Percentiles rank a stretch among this genome's conserved stretches.
Evolutionary conservation across 148 eudicot species (phyloP).

Genomic region (Polygonum maritimum): DNA sequence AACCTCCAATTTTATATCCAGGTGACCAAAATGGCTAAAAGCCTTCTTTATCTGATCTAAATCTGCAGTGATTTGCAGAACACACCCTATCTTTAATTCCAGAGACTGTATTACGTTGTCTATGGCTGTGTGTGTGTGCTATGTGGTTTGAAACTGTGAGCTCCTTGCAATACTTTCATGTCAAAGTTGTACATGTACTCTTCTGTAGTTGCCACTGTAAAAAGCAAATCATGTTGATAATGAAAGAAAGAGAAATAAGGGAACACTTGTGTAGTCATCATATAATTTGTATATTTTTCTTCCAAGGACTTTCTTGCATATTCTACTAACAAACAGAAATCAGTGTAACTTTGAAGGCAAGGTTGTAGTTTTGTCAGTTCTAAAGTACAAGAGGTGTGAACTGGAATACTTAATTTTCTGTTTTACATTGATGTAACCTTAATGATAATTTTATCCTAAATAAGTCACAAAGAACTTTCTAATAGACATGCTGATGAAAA

Average conservation of each 20-base stretch:
- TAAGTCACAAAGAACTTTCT: not conserved
- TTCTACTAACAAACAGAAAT: not conserved
- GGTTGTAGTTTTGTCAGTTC: not conserved
- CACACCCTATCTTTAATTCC: not conserved
- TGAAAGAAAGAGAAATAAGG: not conserved
- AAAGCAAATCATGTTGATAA: not conserved
- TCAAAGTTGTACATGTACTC: not conserved
- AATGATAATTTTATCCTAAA: not conserved
- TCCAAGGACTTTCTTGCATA: not conserved
- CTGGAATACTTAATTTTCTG: not conserved
- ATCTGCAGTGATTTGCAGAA: not conserved
- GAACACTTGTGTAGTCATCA: not conserved
- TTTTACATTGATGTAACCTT: not conserved
- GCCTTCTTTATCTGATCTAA: not conserved
- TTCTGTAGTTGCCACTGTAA: not conserved
- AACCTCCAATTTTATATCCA: slow-evolving; percentile 96
- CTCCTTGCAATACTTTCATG: not conserved
- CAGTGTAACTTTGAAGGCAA: not conserved
- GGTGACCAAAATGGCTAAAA: slow-evolving; percentile 26
- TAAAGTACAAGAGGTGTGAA: not conserved
- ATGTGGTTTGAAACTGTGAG: not conserved
- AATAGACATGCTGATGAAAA: not conserved
- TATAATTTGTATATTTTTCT: not conserved
- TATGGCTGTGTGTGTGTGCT: not conserved
- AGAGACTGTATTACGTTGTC: not conserved